Conservation (phyloP, 2,329 filamentous ascomycete species). For the Hirsutella minnesotensis region DNA sequence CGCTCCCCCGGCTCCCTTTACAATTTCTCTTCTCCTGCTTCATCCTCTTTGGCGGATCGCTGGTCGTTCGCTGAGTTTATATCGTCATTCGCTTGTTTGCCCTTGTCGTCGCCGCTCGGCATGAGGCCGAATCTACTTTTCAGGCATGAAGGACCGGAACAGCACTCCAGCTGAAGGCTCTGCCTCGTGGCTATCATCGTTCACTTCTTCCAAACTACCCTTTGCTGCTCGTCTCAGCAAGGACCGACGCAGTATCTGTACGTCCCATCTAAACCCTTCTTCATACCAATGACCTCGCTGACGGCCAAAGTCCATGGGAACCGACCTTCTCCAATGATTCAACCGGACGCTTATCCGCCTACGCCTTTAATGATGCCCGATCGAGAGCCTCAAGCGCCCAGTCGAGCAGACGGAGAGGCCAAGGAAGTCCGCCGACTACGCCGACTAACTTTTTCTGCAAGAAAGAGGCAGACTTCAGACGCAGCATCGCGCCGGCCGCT, state of each 20-base stretch:
- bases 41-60: conserved; percentile 2
- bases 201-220: conserved; percentile 33
- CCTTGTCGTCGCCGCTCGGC: conserved; percentile 9
- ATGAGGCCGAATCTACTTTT: conserved; percentile 5
- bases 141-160: conserved; percentile 29
- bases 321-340: conserved; percentile 12
- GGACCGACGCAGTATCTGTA: conserved; percentile 24
- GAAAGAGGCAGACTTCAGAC: conserved; percentile 32
- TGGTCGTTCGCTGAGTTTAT: conserved; percentile 5
- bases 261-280: conserved; percentile 17
- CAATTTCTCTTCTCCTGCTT: conserved; percentile 6
- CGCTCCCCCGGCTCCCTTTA: conserved; percentile 1
- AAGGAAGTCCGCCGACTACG: conserved; percentile 16
- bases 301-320: conserved; percentile 21
- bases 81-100: conserved; percentile 1
- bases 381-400: conserved; percentile 7
- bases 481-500: conserved; percentile 37
- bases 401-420: conserved; percentile 8
- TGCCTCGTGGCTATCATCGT: conserved; percentile 33
- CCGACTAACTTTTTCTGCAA: conserved; percentile 32
- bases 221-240: conserved; percentile 25
- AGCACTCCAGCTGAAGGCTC: conserved; percentile 29
- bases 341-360: conserved; percentile 16
- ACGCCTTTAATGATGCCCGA: conserved; percentile 14
- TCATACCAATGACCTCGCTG: conserved; percentile 12